Base-by-base conservation (phyloP, 1,284 basidiomycete species). In the Malassezia vespertilionis region DNA sequence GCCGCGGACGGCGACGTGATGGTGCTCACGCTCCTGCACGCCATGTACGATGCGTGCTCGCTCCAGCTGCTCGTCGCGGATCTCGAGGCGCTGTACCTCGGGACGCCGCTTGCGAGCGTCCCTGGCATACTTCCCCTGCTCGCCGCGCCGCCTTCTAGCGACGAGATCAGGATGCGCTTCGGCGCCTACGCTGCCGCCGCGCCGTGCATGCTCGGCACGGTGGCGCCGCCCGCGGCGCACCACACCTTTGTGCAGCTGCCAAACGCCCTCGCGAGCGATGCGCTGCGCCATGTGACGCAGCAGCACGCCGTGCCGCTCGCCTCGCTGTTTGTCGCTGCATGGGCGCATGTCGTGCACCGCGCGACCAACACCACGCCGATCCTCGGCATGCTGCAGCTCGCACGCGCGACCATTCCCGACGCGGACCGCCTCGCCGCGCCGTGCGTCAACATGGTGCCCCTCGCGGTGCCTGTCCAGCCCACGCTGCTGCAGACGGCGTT, bases 1-100 rank as follows among this genome's bases (percentile, higher is more conserved):
- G 43, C 17, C 8, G 35, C 10, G 2, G 56, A 56, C 2, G 45
- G 47, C 1, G 50, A 55, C 15, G 38, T 48, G 14, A 24, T 67
- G 3, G 44, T 69, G 15, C 54, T 69, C 18, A 57, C 56, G 26
- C 46, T 70, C 12, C 56, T 61, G 45, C 67, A 70, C 21, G 51
- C 58, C 8, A 55, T 70, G 17, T 70, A 69, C 47, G 67, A 69
- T 33, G 61, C 61, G 6, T 57, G 54, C 38, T 60, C 61, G 22
- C 53, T 69, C 41, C 54, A 55, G 15, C 37, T 65, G 43, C 34
- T 69, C 8, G 41, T 60, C 14, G 33, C 43, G n/a, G 65, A 69
- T 40, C 53, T 64, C 18, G 46, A 18, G 0, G 22, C 43, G 17
- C 21, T 65, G 11, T 62, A 62, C 49, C 17, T 24, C 18, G 52